Evolutionary conservation across 1,139 yeast species (phyloP), one percentile per base, ranked within the genome.

Genomic region (Blastobotrys buckinghamii): DNA sequence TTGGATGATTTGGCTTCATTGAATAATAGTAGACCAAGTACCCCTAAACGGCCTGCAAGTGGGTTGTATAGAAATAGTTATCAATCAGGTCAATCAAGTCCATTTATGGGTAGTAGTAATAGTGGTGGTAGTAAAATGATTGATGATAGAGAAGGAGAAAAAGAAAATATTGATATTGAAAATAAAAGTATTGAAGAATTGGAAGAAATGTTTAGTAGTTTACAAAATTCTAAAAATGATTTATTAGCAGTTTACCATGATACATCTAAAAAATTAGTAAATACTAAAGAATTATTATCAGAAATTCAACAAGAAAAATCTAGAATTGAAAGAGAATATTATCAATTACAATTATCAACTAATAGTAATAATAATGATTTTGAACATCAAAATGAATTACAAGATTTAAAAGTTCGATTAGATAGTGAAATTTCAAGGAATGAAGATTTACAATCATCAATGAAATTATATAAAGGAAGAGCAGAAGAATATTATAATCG

Each of bases 401-500:
- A 54, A 3, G 56, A 58, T n/a, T 50, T 60, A 39, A 75, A 72
- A 50, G 73, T 82, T 7, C 76, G 75, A 45, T 67, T 82, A 39
- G 82, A 82, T 48, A 74, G 80, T 1, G 65, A 81, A 39, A 65
- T 66, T 22, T 61, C 73, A n/a, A 77, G 77, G 52, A 79, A 77
- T 54, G 54, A 59, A 2, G 87, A 84, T 22, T 65, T 84, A 32
- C 64, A 69, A 1, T 74, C 76, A 42, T 73, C 79, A 37, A 69
- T 84, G 39, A 79, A 77, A 30, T 70, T 85, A 35, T 88, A 84
- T 65, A 84, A 81, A 60, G 69, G 72, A 37, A 76, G 96, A 51
- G 81, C 95, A 15, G 92, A 86, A 42, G 87, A 84, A 55, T 85
- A 87, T 60, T 80, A 77, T 58, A 73, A 75, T 52, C 85, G 86